These are phyloP conservation scores for Diaporthe eres DNA, from an alignment of 2,329 filamentous ascomycete species.

Conservation along the genomic window DNA sequence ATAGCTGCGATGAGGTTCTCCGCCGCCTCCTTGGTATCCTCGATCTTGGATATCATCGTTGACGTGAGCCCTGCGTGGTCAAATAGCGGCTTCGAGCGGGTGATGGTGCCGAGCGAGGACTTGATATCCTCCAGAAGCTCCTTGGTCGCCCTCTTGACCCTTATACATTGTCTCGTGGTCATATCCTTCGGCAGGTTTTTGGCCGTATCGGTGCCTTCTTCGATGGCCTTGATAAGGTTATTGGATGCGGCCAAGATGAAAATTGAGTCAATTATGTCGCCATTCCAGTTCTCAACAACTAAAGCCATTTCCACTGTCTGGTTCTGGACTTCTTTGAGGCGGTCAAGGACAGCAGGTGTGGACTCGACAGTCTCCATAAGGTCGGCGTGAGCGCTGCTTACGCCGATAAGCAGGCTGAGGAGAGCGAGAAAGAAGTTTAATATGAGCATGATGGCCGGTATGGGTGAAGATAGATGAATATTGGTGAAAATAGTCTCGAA, in stretches of 20 bases:
- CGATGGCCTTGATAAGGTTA: conserved; percentile 55
- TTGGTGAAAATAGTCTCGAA: background rate
- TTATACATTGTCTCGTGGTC: conserved; percentile 52
- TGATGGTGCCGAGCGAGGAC: conserved; percentile 53
- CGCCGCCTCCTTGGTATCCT: conserved; percentile 55
- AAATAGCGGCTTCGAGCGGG: conserved; percentile 58
- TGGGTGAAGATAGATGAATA: background rate
- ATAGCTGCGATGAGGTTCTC: conserved; percentile 54
- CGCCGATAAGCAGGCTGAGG: conserved; percentile 40
- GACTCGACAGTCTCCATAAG: background rate
- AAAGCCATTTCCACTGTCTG: conserved; percentile 52
- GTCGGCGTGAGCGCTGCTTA: conserved; percentile 47
- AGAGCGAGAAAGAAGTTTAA: background rate
- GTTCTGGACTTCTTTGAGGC: conserved; percentile 51
- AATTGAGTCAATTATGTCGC: conserved; percentile 53
- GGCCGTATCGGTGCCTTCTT: conserved; percentile 54
- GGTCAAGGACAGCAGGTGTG: background rate
- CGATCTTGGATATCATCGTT: conserved; percentile 57
- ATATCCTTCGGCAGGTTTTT: conserved; percentile 51
- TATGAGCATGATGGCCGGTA: background rate
- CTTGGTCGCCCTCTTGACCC: conserved; percentile 54
- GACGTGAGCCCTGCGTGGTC: conserved; percentile 57
- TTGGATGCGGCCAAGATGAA: conserved; percentile 56
- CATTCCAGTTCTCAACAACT: conserved; percentile 54
- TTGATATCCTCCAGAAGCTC: conserved; percentile 54